Percentiles rank a stretch among this genome's conserved stretches.
phyloP scores from a whole-genome alignment of 1,139 yeast species.

The Saccharomycopsis crataegensis region DNA sequence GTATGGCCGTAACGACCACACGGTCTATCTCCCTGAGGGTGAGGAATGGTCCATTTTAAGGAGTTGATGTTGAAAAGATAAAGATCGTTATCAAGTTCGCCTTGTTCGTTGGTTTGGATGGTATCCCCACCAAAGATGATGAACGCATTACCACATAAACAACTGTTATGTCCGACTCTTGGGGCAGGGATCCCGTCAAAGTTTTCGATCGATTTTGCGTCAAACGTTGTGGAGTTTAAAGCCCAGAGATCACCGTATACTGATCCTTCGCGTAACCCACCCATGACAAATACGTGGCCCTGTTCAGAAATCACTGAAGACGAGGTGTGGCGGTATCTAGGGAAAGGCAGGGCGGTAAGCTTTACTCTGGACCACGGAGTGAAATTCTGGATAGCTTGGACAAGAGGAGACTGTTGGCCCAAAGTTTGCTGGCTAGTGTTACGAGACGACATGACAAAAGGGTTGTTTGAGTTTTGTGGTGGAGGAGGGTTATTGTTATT shows the following conservation, averaged over 20 bases:
- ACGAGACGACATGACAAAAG: neutral
- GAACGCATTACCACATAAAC: slow-evolving; percentile 90
- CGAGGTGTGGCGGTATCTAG: slow-evolving; percentile 91
- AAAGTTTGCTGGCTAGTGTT: neutral
- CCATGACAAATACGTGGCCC: slow-evolving; percentile 84
- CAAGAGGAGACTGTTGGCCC: slow-evolving; percentile 1
- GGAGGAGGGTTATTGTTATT: neutral
- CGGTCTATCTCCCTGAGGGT: slow-evolving; percentile 77
- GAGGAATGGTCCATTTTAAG: slow-evolving; percentile 83
- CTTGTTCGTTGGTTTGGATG: slow-evolving; percentile 68
- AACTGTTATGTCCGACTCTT: slow-evolving; percentile 92
- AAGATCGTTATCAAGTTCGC: slow-evolving; percentile 79
- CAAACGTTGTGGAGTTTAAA: slow-evolving; percentile 34
- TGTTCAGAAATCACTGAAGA: slow-evolving; percentile 67
- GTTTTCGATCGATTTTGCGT: slow-evolving; percentile 60
- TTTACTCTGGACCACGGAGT: slow-evolving; percentile 77
- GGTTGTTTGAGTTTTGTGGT: neutral
- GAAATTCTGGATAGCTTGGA: slow-evolving; percentile 19
- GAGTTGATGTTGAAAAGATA: slow-evolving; percentile 88
- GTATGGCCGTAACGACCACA: slow-evolving; percentile 94
- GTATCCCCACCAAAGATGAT: slow-evolving; percentile 97
- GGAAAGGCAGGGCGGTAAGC: slow-evolving; percentile 77
- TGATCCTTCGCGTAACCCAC: slow-evolving; percentile 87
- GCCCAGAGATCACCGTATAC: slow-evolving; percentile 95
- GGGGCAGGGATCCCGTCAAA: slow-evolving; percentile 82